Conservation (phyloP, 257 asterid genomes). For the Orobanche coerulescens region DNA sequence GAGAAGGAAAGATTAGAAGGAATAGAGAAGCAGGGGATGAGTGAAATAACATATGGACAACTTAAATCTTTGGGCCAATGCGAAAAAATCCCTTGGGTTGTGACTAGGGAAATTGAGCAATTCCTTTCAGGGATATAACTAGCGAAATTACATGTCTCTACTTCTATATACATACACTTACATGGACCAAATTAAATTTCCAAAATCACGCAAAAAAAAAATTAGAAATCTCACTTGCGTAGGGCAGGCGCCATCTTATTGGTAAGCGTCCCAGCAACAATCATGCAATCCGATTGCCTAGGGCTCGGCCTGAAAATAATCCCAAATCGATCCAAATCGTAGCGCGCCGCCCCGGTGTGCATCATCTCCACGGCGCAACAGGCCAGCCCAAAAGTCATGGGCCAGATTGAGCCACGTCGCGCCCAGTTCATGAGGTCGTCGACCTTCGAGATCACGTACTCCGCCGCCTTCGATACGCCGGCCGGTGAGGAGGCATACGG, state of each 20-base stretch:
- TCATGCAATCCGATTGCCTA: constrained; percentile 89
- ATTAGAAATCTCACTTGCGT: constrained; percentile 49
- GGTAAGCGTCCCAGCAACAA: constrained; percentile 85
- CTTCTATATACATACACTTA: neutral
- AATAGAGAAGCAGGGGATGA: too few relatives aligned
- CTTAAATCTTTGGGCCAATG: too few relatives aligned
- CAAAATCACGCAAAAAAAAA: neutral
- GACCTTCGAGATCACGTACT: constrained; percentile 85
- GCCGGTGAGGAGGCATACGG: constrained; percentile 69
- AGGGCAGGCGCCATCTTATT: constrained; percentile 99
- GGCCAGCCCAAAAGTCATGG: constrained; percentile 94
- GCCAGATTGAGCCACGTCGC: constrained; percentile 93
- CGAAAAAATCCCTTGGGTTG: too few relatives aligned
- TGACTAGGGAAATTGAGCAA: neutral
- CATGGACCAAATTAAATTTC: neutral
- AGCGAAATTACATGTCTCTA: neutral
- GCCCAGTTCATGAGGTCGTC: constrained; percentile 98
- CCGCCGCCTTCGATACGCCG: constrained; percentile 77
- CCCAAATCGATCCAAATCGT: constrained; percentile 92
- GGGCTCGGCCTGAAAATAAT: constrained; percentile 98
- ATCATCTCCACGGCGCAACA: constrained; percentile 99
- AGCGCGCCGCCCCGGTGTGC: constrained; percentile 97
- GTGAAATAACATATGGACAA: too few relatives aligned
- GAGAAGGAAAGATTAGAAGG: too few relatives aligned
- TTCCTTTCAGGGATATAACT: constrained; percentile 6